phyloP scores from a whole-genome alignment of 1,284 basidiomycete species.

The Ceratorhiza oryzae-sativae region DNA sequence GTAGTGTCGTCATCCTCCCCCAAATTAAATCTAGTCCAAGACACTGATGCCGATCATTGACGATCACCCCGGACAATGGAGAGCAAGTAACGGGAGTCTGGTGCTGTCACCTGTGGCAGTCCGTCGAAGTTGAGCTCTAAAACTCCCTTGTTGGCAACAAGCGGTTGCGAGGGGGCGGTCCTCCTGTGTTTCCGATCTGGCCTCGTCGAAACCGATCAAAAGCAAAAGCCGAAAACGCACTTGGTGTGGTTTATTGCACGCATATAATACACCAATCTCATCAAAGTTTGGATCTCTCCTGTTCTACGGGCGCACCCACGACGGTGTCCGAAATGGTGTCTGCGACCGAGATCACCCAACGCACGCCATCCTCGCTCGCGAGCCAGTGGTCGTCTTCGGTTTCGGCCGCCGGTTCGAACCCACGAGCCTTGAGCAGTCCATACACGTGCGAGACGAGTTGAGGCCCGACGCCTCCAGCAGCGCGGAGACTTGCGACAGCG shows the following conservation, averaged over 20 bases:
- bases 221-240: slow-evolving; percentile 36
- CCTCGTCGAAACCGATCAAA: slow-evolving; percentile 50
- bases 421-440: slow-evolving; percentile 86
- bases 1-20: slow-evolving; percentile 30
- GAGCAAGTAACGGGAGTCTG: slow-evolving; percentile 37
- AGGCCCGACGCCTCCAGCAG: slow-evolving; percentile 87
- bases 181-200: slow-evolving; percentile 63
- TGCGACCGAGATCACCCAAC: slow-evolving; percentile 89
- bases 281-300: slow-evolving; percentile 24
- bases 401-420: slow-evolving; percentile 57
- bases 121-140: slow-evolving; percentile 38
- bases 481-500: slow-evolving; percentile 89
- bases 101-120: slow-evolving; percentile 43
- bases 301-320: slow-evolving; percentile 28
- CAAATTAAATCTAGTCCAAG: slow-evolving; percentile 23
- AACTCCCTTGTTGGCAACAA: slow-evolving; percentile 30
- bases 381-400: slow-evolving; percentile 77
- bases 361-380: slow-evolving; percentile 85
- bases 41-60: slow-evolving; percentile 3
- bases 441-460: slow-evolving; percentile 93
- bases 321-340: slow-evolving; percentile 81
- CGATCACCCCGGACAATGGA: slow-evolving; percentile 36
- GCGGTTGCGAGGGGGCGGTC: slow-evolving; percentile 29
- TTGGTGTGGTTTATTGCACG: slow-evolving; percentile 53
- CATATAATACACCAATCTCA: slow-evolving; percentile 49